Evolutionary conservation across 192 early-diverging fungal species (phyloP), one percentile per base, ranked within the genome.

Genomic region (Coemansia sp.): DNA sequence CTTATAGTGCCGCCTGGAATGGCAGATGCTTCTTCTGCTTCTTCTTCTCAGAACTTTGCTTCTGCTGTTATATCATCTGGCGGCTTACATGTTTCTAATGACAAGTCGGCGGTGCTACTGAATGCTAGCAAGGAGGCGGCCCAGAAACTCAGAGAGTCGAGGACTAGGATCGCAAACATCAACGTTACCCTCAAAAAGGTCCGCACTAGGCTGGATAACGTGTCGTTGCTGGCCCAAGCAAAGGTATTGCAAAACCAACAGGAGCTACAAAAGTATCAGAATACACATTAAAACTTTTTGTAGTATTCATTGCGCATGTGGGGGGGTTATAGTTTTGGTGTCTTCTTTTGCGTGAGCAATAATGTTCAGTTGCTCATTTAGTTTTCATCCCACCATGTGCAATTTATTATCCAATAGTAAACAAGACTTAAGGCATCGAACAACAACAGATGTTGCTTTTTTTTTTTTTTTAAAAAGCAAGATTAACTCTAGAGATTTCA

Each of bases 141-240:
- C 0, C 53, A 54, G 62, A 53, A 71, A 19, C 68, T 82, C 32
- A 73, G 66, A 19, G 71, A 70, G 0, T 70, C 74, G 10, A 29
- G 79, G 33, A 56, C 79, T 5, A 66, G 62, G 34, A 63, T 82
- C 9, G 46, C 65, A 1, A 64, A 64, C 25, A 62, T 82, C 11
- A 82, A 82, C 50, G 59, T 56, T 9, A 72, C 57, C 9, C 62
- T 82, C 32, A 82, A 76, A 32, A 66, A 62, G n/a, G 79, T 82
- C 0, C 65, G 74, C 6, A 29, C 74, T 4, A 52, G 79, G 19
- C 32, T 82, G 25, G 79, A 82, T 43, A 71, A 68, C 13, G 52
- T 82, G 2, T 70, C 79, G n/a, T 72, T 82, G 74, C 68, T 82
- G 17, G 79, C 79, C 0, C 79, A 82, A 32, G 79, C 79, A 34